Conservation (phyloP, 192 early-diverging fungal genomes). For the Coemansia sp. region DNA sequence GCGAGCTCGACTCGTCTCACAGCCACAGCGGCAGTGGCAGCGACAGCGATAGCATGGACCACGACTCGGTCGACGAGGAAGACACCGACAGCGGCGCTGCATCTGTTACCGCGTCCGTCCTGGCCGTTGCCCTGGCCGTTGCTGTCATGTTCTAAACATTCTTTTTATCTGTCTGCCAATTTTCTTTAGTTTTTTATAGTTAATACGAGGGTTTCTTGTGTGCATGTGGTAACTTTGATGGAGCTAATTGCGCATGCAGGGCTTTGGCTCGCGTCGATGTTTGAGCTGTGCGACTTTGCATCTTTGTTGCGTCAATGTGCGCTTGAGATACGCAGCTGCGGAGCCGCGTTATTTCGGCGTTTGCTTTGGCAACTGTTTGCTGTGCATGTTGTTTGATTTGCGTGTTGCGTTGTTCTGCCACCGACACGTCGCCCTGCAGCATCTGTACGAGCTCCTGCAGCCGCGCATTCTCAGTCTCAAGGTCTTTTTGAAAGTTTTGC, state of each 20-base stretch:
- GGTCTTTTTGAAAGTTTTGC: background rate
- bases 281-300: conserved; percentile 11
- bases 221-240: conserved; percentile 18
- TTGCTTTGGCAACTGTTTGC: conserved; percentile 38
- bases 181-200: conserved; percentile 9
- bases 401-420: conserved; percentile 41
- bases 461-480: conserved; percentile 21
- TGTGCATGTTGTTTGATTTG: conserved; percentile 45
- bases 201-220: background rate
- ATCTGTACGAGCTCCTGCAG: conserved; percentile 19
- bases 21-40: conserved; percentile 10
- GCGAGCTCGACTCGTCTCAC: conserved; percentile 25
- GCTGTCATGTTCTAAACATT: conserved; percentile 38
- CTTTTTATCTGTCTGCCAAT: background rate
- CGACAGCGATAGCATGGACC: conserved; percentile 15
- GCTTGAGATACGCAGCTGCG: conserved; percentile 1
- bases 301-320: conserved; percentile 5
- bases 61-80: conserved; percentile 9
- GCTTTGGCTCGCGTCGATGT: conserved; percentile 26
- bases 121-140: conserved; percentile 31
- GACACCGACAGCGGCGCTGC: conserved; percentile 22
- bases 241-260: conserved; percentile 36
- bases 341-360: conserved; percentile 34
- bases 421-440: conserved; percentile 33
- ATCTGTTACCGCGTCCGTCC: conserved; percentile 33